Evolutionary conservation across 306 rosid genomes (phyloP).

Genomic region (Cercis canadensis): DNA sequence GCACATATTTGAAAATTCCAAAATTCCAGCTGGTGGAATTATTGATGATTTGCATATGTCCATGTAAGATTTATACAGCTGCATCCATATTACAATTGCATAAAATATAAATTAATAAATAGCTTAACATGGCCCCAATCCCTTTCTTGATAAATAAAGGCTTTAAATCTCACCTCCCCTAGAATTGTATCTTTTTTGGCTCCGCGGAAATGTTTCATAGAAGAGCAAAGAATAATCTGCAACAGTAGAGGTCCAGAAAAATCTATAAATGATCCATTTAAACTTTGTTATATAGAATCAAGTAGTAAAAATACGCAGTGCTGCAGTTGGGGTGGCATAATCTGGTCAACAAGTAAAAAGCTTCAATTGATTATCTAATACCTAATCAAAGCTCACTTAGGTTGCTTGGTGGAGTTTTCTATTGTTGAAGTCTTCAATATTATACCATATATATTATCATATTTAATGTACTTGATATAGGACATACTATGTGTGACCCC

Average conservation of each 20-base stretch:
- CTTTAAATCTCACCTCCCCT: constrained; percentile 66
- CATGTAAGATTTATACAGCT: constrained; percentile 78
- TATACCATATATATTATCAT: neutral
- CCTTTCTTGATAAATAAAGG: neutral
- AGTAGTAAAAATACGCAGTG: neutral
- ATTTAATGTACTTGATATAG: neutral
- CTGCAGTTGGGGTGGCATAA: neutral
- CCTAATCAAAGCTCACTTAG: neutral
- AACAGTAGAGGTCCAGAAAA: constrained; percentile 23
- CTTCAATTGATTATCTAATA: neutral
- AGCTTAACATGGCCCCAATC: neutral
- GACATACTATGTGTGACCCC: neutral
- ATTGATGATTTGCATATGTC: constrained; percentile 68
- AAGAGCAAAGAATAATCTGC: constrained; percentile 86
- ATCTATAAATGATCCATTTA: neutral
- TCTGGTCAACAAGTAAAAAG: neutral
- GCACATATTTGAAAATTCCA: constrained; percentile 83
- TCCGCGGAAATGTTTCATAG: constrained; percentile 72
- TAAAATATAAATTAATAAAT: constrained; percentile 10
- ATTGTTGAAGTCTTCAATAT: neutral
- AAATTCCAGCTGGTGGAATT: constrained; percentile 70
- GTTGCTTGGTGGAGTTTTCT: neutral
- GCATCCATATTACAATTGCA: constrained; percentile 37
- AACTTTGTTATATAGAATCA: neutral
- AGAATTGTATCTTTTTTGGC: constrained; percentile 75